phyloP scores from a whole-genome alignment of 768 basidiomycete species.

The Sistotremastrum suecicum region DNA sequence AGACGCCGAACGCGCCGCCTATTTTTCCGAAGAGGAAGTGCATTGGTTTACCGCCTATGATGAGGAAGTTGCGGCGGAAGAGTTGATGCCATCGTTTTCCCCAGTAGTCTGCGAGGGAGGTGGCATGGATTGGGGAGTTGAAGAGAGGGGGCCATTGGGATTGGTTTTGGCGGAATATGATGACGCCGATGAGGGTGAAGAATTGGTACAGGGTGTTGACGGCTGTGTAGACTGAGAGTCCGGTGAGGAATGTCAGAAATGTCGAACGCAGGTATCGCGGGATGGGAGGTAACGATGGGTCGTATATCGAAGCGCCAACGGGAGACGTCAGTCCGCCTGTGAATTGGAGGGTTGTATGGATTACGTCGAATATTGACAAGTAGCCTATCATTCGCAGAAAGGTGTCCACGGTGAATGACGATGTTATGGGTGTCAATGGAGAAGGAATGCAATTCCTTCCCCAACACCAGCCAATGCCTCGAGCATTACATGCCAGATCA shows the following conservation, averaged over 20 bases:
- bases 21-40: conserved; percentile 27
- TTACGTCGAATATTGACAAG: conserved; percentile 26
- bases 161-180: conserved; percentile 33
- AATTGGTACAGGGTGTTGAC: conserved; percentile 31
- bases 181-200: conserved; percentile 27
- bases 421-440: conserved; percentile 27
- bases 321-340: conserved; percentile 20
- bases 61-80: conserved; percentile 43
- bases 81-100: conserved; percentile 53
- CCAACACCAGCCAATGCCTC: conserved; percentile 53
- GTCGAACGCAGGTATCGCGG: conserved; percentile 28
- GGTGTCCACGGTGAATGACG: conserved; percentile 23
- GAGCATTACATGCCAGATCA: conserved; percentile 36
- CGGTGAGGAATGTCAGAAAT: conserved; percentile 26
- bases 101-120: conserved; percentile 54
- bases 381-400: conserved; percentile 20
- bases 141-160: conserved; percentile 54
- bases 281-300: conserved; percentile 18
- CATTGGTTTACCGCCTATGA: conserved; percentile 30
- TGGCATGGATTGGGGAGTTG: conserved; percentile 38
- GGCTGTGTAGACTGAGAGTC: conserved; percentile 29
- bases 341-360: conserved; percentile 33
- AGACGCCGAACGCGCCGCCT: conserved; percentile 41
- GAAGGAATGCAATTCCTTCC: conserved; percentile 16
- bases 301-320: conserved; percentile 24